A percentile compares a stretch with the other conserved stretches of the same genome.
phyloP scores from a whole-genome alignment of 495 filamentous ascomycete species.

The Aspergillus carlsbadensis region DNA sequence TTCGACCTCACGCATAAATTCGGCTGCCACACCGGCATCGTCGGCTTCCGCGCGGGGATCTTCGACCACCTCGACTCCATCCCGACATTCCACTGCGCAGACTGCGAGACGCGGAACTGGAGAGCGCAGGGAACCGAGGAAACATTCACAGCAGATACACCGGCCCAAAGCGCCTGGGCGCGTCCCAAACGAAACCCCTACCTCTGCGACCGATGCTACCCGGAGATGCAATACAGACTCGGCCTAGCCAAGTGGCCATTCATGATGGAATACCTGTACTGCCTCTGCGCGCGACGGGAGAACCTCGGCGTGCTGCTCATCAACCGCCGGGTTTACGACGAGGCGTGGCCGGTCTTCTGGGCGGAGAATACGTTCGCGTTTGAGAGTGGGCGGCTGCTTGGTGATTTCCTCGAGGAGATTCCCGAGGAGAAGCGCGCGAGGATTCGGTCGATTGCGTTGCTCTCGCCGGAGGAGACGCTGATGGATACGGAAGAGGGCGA shows the following conservation, averaged over 20 bases:
- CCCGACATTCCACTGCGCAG: background rate
- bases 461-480: background rate
- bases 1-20: constrained; percentile 17
- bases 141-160: constrained; percentile 1
- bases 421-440: constrained; percentile 14
- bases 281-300: constrained; percentile 21
- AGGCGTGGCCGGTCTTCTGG: constrained; percentile 30
- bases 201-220: constrained; percentile 28
- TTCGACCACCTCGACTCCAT: background rate
- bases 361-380: constrained; percentile 30
- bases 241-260: background rate
- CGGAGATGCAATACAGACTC: constrained; percentile 3
- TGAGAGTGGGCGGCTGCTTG: constrained; percentile 15
- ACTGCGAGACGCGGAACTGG: background rate
- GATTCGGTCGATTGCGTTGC: constrained; percentile 16
- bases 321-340: constrained; percentile 23
- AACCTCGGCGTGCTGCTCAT: constrained; percentile 22
- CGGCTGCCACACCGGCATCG: background rate
- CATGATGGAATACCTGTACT: constrained; percentile 13
- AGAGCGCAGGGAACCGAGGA: background rate
- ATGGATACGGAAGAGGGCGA: background rate
- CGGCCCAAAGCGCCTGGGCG: constrained; percentile 25
- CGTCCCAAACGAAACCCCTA: constrained; percentile 15
- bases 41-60: background rate
- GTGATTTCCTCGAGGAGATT: constrained; percentile 19